These are phyloP conservation scores for Ogataea methylovora DNA, from an alignment of 805 yeast species.

Conservation along the genomic window DNA sequence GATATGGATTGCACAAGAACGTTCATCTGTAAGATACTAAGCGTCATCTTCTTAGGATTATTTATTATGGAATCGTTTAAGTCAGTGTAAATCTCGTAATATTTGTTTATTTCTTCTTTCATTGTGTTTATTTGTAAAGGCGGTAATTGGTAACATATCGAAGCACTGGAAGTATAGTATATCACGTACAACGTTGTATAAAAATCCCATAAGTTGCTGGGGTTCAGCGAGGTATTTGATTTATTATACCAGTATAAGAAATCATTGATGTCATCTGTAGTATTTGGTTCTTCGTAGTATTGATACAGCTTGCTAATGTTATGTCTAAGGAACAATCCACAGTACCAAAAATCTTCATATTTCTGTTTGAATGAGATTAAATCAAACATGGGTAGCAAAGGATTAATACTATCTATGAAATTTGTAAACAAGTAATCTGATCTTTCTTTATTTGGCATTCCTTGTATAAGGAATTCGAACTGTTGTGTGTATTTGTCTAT, in stretches of 20 bases:
- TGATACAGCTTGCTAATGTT: conserved; percentile 14
- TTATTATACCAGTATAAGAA: conserved; percentile 42
- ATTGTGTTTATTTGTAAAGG: conserved; percentile 1
- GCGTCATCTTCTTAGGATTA: conserved; percentile 17
- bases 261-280: conserved; percentile 7
- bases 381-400: conserved; percentile 48
- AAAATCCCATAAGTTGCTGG: conserved; percentile 14
- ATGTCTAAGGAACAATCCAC: conserved; percentile 15
- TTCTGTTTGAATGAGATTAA: conserved; percentile 35
- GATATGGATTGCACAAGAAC: conserved; percentile 16
- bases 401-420: conserved; percentile 44
- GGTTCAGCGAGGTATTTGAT: conserved; percentile 9
- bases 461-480: conserved; percentile 24
- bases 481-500: conserved; percentile 15
- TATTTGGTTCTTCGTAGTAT: conserved; percentile 5
- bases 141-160: conserved; percentile 8
- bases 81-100: conserved; percentile 9
- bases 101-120: conserved; percentile 14
- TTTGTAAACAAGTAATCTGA: conserved; percentile 41
- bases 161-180: conserved; percentile 11
- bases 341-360: conserved; percentile 39
- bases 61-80: conserved; percentile 11
- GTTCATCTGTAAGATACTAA: conserved; percentile 15
- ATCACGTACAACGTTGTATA: conserved; percentile 13
- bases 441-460: conserved; percentile 39